Evolutionary conservation across 768 basidiomycete genomes (phyloP).

Genomic region (Gautieria morchelliformis): DNA sequence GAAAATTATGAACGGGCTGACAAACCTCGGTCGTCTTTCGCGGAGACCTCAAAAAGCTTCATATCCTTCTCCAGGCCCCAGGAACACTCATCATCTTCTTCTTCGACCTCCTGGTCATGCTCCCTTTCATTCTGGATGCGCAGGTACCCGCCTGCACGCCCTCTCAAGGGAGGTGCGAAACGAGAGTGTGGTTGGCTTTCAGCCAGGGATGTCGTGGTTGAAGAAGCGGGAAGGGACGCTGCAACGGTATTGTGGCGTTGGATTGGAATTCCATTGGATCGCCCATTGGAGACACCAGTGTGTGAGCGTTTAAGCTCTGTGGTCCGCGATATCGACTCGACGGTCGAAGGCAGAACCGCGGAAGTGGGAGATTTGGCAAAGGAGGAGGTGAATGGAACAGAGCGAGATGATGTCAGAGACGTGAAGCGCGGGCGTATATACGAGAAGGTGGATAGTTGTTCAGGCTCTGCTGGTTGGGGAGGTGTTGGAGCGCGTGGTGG

Average conservation of each 20-base stretch:
- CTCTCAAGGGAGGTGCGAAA: constrained; percentile 48
- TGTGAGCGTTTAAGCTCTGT: constrained; percentile 45
- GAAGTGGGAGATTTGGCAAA: constrained; percentile 34
- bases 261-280: background rate
- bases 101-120: constrained; percentile 49
- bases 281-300: constrained; percentile 26
- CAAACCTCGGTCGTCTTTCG: constrained; percentile 79
- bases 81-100: constrained; percentile 31
- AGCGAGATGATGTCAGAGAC: constrained; percentile 58
- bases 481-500: constrained; percentile 64
- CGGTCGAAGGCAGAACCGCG: constrained; percentile 51
- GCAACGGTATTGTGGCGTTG: constrained; percentile 35
- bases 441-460: constrained; percentile 50
- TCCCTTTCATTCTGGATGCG: constrained; percentile 50
- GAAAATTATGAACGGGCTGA: constrained; percentile 12
- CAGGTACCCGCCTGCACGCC: constrained; percentile 43
- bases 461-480: constrained; percentile 49
- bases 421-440: constrained; percentile 75
- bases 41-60: constrained; percentile 85
- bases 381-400: constrained; percentile 43
- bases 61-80: constrained; percentile 78
- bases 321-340: constrained; percentile 36
- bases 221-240: constrained; percentile 33
- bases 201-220: constrained; percentile 33
- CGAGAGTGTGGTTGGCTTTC: constrained; percentile 40